phyloP scores from a whole-genome alignment of 2,329 filamentous ascomycete species.

The Colletotrichum incanum region DNA sequence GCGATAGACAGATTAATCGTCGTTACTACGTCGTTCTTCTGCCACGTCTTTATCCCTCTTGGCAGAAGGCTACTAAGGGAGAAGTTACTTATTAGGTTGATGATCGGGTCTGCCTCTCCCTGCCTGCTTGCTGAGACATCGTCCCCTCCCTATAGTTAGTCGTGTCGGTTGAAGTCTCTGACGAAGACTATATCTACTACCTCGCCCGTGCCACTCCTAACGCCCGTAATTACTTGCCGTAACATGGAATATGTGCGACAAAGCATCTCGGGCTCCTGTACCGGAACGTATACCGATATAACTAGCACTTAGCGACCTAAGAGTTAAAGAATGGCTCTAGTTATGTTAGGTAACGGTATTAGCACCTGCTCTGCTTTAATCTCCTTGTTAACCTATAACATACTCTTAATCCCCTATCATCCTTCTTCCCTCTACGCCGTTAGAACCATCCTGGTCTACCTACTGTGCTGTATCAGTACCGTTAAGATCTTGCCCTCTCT shows the following conservation, averaged over 20 bases:
- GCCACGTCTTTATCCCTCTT: slow-evolving; percentile 54
- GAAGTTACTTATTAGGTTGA: slow-evolving; percentile 54
- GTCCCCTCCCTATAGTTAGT: slow-evolving; percentile 46
- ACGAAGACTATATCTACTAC: slow-evolving; percentile 26
- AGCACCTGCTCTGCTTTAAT: neutral
- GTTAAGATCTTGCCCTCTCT: slow-evolving; percentile 42
- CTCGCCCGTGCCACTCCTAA: neutral
- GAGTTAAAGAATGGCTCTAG: neutral
- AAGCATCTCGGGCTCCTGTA: slow-evolving; percentile 12
- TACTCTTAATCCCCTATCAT: slow-evolving; percentile 29
- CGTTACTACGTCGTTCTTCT: slow-evolving; percentile 43
- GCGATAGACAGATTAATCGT: slow-evolving; percentile 49
- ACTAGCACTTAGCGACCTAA: neutral
- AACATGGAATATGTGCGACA: neutral
- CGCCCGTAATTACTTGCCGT: neutral
- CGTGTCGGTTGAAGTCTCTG: slow-evolving; percentile 45
- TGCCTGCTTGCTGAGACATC: slow-evolving; percentile 46
- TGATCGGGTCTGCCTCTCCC: slow-evolving; percentile 54
- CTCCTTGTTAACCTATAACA: slow-evolving; percentile 1
- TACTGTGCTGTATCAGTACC: slow-evolving; percentile 41
- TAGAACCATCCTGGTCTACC: slow-evolving; percentile 41
- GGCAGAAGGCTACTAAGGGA: slow-evolving; percentile 52
- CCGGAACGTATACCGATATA: neutral
- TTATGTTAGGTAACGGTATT: neutral
- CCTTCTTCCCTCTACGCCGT: slow-evolving; percentile 8